These are phyloP conservation scores for Aspergillus arachidicola DNA, from an alignment of 2,329 filamentous ascomycete genomes.

Conservation along the genomic window DNA sequence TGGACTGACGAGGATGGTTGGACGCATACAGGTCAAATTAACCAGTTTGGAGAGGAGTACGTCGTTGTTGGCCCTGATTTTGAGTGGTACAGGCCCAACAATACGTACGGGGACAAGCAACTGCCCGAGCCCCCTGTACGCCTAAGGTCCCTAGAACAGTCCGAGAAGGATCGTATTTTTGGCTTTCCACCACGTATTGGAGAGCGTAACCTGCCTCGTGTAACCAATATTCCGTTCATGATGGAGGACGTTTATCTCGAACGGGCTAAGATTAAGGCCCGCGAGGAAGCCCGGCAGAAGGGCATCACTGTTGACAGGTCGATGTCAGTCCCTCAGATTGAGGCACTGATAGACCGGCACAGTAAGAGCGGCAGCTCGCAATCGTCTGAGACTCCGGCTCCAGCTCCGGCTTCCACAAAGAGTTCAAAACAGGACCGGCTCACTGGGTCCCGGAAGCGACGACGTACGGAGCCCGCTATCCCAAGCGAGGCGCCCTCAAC, in stretches of 20 bases:
- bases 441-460: conserved; percentile 20
- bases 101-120: conserved; percentile 29
- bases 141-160: conserved; percentile 30
- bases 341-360: conserved; percentile 22
- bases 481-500: not conserved
- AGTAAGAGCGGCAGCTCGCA: conserved; percentile 10
- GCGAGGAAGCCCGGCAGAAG: conserved; percentile 23
- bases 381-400: not conserved
- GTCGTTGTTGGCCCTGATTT: conserved; percentile 27
- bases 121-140: conserved; percentile 30
- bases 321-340: conserved; percentile 22
- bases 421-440: conserved; percentile 5
- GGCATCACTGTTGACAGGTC: conserved; percentile 24
- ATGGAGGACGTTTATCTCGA: conserved; percentile 30
- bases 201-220: conserved; percentile 33
- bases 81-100: conserved; percentile 28
- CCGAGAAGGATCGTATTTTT: conserved; percentile 33
- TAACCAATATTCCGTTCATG: conserved; percentile 19
- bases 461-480: conserved; percentile 12
- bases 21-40: conserved; percentile 32
- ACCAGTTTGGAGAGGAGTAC: conserved; percentile 33
- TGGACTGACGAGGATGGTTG: conserved; percentile 35
- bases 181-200: conserved; percentile 35
- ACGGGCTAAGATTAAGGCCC: conserved; percentile 23
- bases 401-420: not conserved